phyloP scores from a whole-genome alignment of 306 rosid genomes.

The Cicer bijugum region DNA sequence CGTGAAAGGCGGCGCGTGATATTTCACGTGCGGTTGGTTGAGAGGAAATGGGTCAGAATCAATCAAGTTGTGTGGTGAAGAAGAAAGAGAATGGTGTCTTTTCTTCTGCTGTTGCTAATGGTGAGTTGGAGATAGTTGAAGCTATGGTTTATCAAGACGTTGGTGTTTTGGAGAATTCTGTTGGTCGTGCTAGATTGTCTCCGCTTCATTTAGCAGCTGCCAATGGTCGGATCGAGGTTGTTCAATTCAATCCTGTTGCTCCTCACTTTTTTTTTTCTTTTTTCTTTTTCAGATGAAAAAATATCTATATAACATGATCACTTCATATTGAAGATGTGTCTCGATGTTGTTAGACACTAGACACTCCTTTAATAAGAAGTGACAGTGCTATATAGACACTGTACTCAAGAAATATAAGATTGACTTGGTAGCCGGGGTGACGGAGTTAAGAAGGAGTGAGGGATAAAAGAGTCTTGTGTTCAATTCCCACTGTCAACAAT shows the following conservation, averaged over 20 bases:
- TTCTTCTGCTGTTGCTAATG: slow-evolving; percentile 67
- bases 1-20: slow-evolving; percentile 58
- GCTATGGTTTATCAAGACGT: slow-evolving; percentile 58
- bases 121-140: slow-evolving; percentile 60
- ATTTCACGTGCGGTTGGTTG: not conserved
- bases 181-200: slow-evolving; percentile 56
- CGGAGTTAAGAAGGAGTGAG: too few relatives aligned
- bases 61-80: slow-evolving; percentile 56
- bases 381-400: too few relatives aligned
- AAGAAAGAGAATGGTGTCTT: slow-evolving; percentile 52
- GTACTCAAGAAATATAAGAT: too few relatives aligned
- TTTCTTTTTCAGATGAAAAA: too few relatives aligned
- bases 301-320: too few relatives aligned
- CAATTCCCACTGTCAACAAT: too few relatives aligned
- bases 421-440: too few relatives aligned
- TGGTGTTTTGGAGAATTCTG: slow-evolving; percentile 50
- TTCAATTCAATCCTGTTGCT: not conserved
- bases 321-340: not conserved
- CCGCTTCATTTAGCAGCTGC: slow-evolving; percentile 81
- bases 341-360: too few relatives aligned
- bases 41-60: slow-evolving; percentile 78
- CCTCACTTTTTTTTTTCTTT: too few relatives aligned
- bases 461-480: too few relatives aligned
- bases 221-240: slow-evolving; percentile 82
- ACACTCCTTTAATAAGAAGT: too few relatives aligned